phyloP scores from a whole-genome alignment of 2,329 filamentous ascomycete genomes.

The Hortaea werneckii region DNA sequence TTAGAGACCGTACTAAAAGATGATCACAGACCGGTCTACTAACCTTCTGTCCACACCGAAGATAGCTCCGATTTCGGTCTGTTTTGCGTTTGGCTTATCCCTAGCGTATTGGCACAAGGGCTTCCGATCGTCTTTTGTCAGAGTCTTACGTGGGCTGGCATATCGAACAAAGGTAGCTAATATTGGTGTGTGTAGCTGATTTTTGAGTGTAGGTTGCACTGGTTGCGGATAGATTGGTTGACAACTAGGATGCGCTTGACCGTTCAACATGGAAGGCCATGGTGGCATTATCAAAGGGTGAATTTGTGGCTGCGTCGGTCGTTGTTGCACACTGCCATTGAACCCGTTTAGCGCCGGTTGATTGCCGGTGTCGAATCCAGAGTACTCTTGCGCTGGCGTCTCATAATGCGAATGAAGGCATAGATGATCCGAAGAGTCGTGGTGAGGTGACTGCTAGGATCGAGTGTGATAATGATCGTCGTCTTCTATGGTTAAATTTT shows the following conservation, averaged over 20 bases:
- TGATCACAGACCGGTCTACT: slow-evolving; percentile 11
- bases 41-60: slow-evolving; percentile 98
- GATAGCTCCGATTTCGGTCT: slow-evolving; percentile 89
- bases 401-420: slow-evolving; percentile 52
- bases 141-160: slow-evolving; percentile 47
- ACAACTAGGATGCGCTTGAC: slow-evolving; percentile 47
- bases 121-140: slow-evolving; percentile 82
- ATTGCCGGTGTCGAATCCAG: slow-evolving; percentile 52
- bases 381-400: slow-evolving; percentile 61
- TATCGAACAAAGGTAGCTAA: slow-evolving; percentile 36
- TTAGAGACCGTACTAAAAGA: slow-evolving; percentile 86
- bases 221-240: slow-evolving; percentile 53
- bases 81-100: slow-evolving; percentile 80
- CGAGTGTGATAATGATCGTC: slow-evolving; percentile 15
- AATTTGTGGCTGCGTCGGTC: slow-evolving; percentile 44
- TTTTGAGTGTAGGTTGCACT: slow-evolving; percentile 33
- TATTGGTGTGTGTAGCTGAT: slow-evolving; percentile 44
- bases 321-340: slow-evolving; percentile 45
- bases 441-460: slow-evolving; percentile 19
- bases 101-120: slow-evolving; percentile 91
- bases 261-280: slow-evolving; percentile 77
- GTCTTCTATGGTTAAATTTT: slow-evolving; percentile 20
- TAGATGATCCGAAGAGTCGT: slow-evolving; percentile 15
- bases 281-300: slow-evolving; percentile 65
- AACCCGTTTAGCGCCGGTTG: slow-evolving; percentile 46